These are phyloP conservation scores for Cyberlindnera suaveolens DNA, from an alignment of 805 yeast genomes.

Conservation along the genomic window DNA sequence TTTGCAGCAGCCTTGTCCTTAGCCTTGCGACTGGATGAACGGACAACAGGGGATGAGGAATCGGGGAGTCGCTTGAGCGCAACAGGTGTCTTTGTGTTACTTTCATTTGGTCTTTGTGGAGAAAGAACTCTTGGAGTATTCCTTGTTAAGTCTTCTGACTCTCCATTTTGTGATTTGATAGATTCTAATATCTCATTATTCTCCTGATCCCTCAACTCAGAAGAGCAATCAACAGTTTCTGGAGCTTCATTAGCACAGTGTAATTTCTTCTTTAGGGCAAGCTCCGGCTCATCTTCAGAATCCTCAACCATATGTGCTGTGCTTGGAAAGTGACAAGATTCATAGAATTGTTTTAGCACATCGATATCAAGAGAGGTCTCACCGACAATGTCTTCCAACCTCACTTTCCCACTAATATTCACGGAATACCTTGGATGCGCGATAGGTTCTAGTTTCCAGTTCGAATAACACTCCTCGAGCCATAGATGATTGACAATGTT, in stretches of 20 bases:
- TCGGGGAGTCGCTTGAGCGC: slow-evolving; percentile 1
- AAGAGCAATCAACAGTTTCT: background rate
- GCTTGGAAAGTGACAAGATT: slow-evolving; percentile 26
- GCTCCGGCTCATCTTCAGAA: slow-evolving; percentile 16
- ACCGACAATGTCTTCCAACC: slow-evolving; percentile 45
- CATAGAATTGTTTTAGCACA: slow-evolving; percentile 33
- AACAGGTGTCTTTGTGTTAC: slow-evolving; percentile 9
- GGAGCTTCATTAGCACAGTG: background rate
- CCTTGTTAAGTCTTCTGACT: background rate
- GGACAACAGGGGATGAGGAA: slow-evolving; percentile 1
- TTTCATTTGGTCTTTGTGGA: slow-evolving; percentile 4
- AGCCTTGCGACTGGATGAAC: slow-evolving; percentile 43
- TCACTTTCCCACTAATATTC: slow-evolving; percentile 11
- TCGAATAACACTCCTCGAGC: slow-evolving; percentile 74
- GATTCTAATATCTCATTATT: no score
- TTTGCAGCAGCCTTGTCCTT: slow-evolving; percentile 59
- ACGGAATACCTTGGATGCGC: slow-evolving; percentile 39
- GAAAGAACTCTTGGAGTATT: background rate
- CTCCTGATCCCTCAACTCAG: background rate
- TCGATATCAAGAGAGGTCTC: slow-evolving; percentile 37
- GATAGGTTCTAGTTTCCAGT: slow-evolving; percentile 51
- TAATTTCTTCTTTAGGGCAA: background rate
- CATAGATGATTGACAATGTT: slow-evolving; percentile 73
- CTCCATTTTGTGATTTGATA: no score
- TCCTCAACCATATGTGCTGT: slow-evolving; percentile 17